Percentiles rank a stretch among this genome's conserved stretches.
These are phyloP conservation scores for Beauveria scarabaeidicola DNA, from an alignment of 2,329 filamentous ascomycete genomes.

Conservation along the genomic window DNA sequence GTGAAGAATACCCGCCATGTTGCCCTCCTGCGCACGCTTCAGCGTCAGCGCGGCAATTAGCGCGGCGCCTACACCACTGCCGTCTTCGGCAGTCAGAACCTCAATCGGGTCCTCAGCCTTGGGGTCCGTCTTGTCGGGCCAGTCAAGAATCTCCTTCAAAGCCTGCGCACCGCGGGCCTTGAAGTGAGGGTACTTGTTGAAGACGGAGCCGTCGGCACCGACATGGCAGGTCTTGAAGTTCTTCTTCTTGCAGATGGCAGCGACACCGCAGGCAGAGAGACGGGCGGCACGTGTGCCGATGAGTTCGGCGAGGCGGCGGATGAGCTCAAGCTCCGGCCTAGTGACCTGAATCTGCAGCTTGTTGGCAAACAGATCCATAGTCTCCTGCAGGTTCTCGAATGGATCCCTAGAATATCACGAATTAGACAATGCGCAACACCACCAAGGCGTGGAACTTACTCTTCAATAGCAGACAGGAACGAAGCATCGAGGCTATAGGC, in stretches of 20 bases:
- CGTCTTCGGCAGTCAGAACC: slow-evolving; percentile 86
- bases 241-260: slow-evolving; percentile 97
- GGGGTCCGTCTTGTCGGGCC: slow-evolving; percentile 59
- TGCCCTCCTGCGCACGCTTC: slow-evolving; percentile 55
- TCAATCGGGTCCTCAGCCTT: slow-evolving; percentile 81
- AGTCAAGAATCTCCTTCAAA: slow-evolving; percentile 90
- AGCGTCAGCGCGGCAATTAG: slow-evolving; percentile 73
- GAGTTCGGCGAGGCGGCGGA: slow-evolving; percentile 81
- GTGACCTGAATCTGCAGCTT: slow-evolving; percentile 65
- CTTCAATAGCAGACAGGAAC: slow-evolving; percentile 87
- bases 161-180: slow-evolving; percentile 85
- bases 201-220: slow-evolving; percentile 92
- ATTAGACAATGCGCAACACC: background rate
- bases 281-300: slow-evolving; percentile 92
- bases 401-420: slow-evolving; percentile 55
- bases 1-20: slow-evolving; percentile 55
- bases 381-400: slow-evolving; percentile 91
- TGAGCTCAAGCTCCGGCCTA: slow-evolving; percentile 75
- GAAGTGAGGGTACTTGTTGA: slow-evolving; percentile 99
- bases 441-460: slow-evolving; percentile 41
- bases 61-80: slow-evolving; percentile 92
- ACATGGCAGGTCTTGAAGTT: slow-evolving; percentile 81
- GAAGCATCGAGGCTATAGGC: slow-evolving; percentile 87
- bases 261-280: slow-evolving; percentile 87
- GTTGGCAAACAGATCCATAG: slow-evolving; percentile 68